Base-by-base conservation (phyloP, 2,329 filamentous ascomycete species). In the Trichoderma semiorbis region DNA sequence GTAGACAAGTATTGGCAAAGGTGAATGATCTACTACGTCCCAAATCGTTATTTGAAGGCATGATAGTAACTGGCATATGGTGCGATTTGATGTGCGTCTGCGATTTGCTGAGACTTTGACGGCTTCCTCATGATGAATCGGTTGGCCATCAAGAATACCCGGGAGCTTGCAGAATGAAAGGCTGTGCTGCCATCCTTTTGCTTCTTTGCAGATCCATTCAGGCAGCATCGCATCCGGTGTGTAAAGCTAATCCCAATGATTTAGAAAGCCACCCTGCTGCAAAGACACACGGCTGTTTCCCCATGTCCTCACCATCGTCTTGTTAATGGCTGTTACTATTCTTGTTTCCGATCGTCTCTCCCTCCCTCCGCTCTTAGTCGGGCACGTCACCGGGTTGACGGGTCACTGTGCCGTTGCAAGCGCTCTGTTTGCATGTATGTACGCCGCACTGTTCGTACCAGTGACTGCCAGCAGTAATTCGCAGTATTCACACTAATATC, bases 371-470 rank as follows among this genome's bases (percentile, higher is more conserved):
- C 39, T 30, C 21, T 11, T 10, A 21, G 10, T 36, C 63, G 63
- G 30, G 30, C 24, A 26, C 64, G 24, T n/a, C 53, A 32, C 34
- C 50, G 28, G 32, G 47, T 55, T 30, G 34, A 53, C 64, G 53
- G 47, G 47, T 39, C 47, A 16, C 16, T 7, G 60, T 70, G 68
- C 63, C 68, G 68, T 64, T 47, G 68, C 68, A 64, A 47, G 68
- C 68, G 65, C 65, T 43, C 55, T 34, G 47, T 12, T 66, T n/a
- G 39, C 39, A n/a, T n/a, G 16, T 43, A 43, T n/a, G 39, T 43
- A 43, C 39, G n/a, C 39, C 39, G 39, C 53, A 30, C 53, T 57
- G 24, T 26, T 30, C 53, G 14, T 57, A 30, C 24, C 24, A 16
- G 53, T 62, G 32, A 43, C 34, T n/a, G n/a, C 18, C 61, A 64